Evolutionary conservation across 2,329 filamentous ascomycete species (phyloP).

Genomic region (Lanzia echinophila): DNA sequence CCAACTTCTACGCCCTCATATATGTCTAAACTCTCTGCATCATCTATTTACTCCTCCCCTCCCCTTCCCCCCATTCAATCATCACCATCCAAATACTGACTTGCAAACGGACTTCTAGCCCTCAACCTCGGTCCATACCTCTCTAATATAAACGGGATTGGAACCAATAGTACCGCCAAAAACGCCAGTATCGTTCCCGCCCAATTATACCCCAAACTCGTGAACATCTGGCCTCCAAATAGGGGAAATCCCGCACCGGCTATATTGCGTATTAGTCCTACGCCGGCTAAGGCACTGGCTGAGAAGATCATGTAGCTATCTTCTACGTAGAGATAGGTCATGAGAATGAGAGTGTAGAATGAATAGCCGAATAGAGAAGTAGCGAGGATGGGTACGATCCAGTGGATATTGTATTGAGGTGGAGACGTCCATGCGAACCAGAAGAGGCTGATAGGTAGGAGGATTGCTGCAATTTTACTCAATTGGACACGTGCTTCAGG

Average conservation of each 20-base stretch:
- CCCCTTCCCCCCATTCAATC: too few species aligned
- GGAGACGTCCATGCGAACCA: slow-evolving; percentile 34
- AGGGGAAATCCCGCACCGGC: slow-evolving; percentile 36
- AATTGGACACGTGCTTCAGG: slow-evolving; percentile 39
- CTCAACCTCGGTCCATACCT: slow-evolving; percentile 23
- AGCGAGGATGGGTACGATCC: slow-evolving; percentile 42
- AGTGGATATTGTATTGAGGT: slow-evolving; percentile 17
- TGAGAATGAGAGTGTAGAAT: slow-evolving; percentile 44
- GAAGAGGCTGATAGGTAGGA: slow-evolving; percentile 30
- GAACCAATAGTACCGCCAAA: slow-evolving; percentile 31
- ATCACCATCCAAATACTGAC: slow-evolving; percentile 10
- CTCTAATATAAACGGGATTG: slow-evolving; percentile 29
- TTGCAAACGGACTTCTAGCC: slow-evolving; percentile 24
- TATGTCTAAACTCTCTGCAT: too few species aligned
- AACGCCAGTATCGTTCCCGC: slow-evolving; percentile 33
- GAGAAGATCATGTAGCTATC: slow-evolving; percentile 40
- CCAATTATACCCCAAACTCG: slow-evolving; percentile 33
- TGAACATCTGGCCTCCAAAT: slow-evolving; percentile 33
- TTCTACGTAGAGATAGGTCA: slow-evolving; percentile 43
- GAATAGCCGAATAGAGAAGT: slow-evolving; percentile 44
- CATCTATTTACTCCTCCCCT: too few species aligned
- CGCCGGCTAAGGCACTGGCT: slow-evolving; percentile 37
- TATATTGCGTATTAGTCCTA: slow-evolving; percentile 34
- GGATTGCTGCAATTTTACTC: slow-evolving; percentile 35
- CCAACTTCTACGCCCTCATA: too few species aligned